Percentiles rank a stretch among this genome's conserved stretches.
These are phyloP conservation scores for Suillus subalutaceus DNA, from an alignment of 768 basidiomycete genomes.

Conservation along the genomic window DNA sequence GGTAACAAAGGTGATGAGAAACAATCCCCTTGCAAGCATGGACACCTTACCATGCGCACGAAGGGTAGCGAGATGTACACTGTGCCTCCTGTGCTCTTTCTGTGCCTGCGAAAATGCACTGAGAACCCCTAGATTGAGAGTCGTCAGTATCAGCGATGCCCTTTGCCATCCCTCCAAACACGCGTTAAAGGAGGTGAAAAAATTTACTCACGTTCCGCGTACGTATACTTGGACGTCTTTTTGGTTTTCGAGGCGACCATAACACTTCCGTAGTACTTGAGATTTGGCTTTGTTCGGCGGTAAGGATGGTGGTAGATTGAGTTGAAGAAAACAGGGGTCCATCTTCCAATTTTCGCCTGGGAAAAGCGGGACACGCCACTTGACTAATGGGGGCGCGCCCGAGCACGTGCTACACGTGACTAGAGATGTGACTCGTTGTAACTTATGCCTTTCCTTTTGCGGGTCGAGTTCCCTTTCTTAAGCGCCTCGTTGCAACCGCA, in stretches of 20 bases:
- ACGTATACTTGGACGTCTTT: conserved; percentile 38
- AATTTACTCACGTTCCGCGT: conserved; percentile 43
- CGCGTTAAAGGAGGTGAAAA: not conserved
- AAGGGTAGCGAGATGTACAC: conserved; percentile 48
- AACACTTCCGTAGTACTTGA: not conserved
- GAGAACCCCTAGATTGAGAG: conserved; percentile 43
- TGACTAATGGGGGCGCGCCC: conserved; percentile 2
- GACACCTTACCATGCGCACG: conserved; percentile 45
- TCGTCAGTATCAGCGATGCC: conserved; percentile 6
- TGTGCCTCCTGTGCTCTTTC: conserved; percentile 46
- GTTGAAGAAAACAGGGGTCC: conserved; percentile 4
- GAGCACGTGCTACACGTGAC: conserved; percentile 8
- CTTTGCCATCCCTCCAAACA: not conserved
- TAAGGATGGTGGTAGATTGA: conserved; percentile 1
- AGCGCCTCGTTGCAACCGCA: not conserved
- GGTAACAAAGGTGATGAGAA: not conserved
- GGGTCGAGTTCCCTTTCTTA: not conserved
- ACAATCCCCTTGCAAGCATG: not conserved
- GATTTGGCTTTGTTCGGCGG: not conserved
- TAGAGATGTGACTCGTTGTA: not conserved
- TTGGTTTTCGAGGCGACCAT: conserved; percentile 37
- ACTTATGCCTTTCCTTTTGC: not conserved
- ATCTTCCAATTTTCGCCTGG: conserved; percentile 6
- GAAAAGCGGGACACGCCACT: conserved; percentile 5
- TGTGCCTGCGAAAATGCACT: conserved; percentile 47